phyloP scores from a whole-genome alignment of 768 basidiomycete genomes.

The Mycena chlorophos region DNA sequence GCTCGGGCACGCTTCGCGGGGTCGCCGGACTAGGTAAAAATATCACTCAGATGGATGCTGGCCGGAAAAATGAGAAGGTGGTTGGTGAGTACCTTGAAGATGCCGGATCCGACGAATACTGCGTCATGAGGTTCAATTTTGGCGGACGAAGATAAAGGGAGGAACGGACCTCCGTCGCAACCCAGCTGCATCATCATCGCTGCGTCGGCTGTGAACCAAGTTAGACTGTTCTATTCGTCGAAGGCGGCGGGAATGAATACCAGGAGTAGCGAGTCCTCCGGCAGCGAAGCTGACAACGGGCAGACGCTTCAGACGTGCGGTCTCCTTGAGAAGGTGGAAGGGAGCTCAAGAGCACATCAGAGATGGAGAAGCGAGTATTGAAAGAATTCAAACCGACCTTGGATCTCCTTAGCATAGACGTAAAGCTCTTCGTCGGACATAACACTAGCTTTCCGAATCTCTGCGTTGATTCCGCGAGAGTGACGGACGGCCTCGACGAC shows the following conservation, averaged over 20 bases:
- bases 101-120: constrained; percentile 98
- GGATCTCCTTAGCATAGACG: constrained; percentile 86
- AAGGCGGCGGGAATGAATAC: constrained; percentile 37
- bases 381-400: constrained; percentile 25
- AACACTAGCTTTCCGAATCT: constrained; percentile 80
- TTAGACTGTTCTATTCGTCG: constrained; percentile 6
- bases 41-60: constrained; percentile 3
- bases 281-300: constrained; percentile 98
- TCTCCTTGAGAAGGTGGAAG: constrained; percentile 94
- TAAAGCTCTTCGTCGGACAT: constrained; percentile 97
- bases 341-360: constrained; percentile 52
- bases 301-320: constrained; percentile 87
- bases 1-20: constrained; percentile 92
- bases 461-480: constrained; percentile 76
- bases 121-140: constrained; percentile 18
- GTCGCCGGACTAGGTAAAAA: constrained; percentile 68
- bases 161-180: constrained; percentile 82
- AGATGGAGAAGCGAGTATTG: neutral
- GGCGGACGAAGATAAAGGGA: constrained; percentile 6
- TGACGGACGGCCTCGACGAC: constrained; percentile 95
- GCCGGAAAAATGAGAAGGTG: neutral
- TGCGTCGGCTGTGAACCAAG: constrained; percentile 76
- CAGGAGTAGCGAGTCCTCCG: constrained; percentile 90
- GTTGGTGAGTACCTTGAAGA: constrained; percentile 69
- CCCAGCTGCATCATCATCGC: constrained; percentile 99